A percentile compares a stretch with the other conserved stretches of the same genome.
Conservation (phyloP, 2,329 filamentous ascomycete genomes). For the Cryphonectria parasitica region DNA sequence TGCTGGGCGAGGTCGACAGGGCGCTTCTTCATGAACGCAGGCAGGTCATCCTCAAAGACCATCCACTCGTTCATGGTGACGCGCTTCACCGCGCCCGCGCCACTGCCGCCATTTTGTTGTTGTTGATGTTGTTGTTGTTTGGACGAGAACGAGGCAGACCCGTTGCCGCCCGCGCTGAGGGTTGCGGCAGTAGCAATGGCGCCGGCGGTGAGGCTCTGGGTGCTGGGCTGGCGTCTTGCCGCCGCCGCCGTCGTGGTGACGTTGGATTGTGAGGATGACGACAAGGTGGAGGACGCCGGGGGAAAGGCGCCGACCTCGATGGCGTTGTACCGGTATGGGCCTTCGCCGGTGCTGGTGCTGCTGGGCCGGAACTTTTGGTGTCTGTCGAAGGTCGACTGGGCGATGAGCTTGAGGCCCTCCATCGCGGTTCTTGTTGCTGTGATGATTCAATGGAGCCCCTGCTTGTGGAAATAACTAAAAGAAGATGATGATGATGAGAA, state of each 20-base stretch:
- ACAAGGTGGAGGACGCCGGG: background rate
- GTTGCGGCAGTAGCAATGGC: background rate
- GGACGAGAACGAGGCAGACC: background rate
- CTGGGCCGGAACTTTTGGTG: slow-evolving; percentile 27
- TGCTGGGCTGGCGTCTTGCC: slow-evolving; percentile 19
- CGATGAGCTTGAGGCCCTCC: slow-evolving; percentile 28
- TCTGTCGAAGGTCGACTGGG: slow-evolving; percentile 29
- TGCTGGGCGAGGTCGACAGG: slow-evolving; percentile 18
- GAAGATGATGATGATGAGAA: too few species aligned
- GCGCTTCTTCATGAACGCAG: slow-evolving; percentile 27
- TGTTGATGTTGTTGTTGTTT: background rate
- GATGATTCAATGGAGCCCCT: too few species aligned
- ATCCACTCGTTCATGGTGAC: slow-evolving; percentile 29
- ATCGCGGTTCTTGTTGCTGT: slow-evolving; percentile 2
- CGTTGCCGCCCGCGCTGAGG: background rate
- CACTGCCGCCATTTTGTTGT: background rate
- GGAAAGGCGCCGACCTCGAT: slow-evolving; percentile 29
- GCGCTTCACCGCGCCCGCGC: background rate
- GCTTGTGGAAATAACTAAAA: too few species aligned
- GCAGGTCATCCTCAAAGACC: slow-evolving; percentile 28
- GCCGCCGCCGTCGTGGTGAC: background rate
- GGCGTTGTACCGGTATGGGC: slow-evolving; percentile 25
- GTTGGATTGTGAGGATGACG: background rate
- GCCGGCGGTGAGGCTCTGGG: background rate
- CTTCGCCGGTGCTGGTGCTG: slow-evolving; percentile 5